phyloP scores from a whole-genome alignment of 768 basidiomycete species.

The Xerocomellus chrysenteron region DNA sequence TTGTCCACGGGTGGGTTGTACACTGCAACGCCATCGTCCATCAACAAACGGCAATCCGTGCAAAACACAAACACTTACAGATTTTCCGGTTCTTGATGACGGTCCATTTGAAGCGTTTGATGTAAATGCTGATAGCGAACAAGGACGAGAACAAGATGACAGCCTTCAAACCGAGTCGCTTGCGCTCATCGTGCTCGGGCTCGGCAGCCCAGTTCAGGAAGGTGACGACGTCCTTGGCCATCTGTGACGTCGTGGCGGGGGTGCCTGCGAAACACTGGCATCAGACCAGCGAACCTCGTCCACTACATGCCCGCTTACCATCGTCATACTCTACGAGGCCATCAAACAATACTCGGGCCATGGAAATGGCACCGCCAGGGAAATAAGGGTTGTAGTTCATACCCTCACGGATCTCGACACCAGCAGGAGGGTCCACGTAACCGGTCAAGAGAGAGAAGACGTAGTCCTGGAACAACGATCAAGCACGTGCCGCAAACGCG shows the following conservation, averaged over 20 bases:
- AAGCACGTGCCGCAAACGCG: not conserved
- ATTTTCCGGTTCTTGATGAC: constrained; percentile 93
- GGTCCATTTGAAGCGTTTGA: constrained; percentile 96
- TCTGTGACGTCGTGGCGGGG: constrained; percentile 94
- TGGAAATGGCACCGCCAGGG: constrained; percentile 97
- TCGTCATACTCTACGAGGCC: constrained; percentile 97
- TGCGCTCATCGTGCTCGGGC: constrained; percentile 96
- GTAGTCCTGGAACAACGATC: constrained; percentile 68
- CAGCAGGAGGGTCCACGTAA: constrained; percentile 94
- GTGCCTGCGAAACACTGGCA: constrained; percentile 56
- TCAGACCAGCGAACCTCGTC: constrained; percentile 3
- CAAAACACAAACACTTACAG: constrained; percentile 46
- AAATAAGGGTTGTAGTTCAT: constrained; percentile 99
- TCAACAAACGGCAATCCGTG: constrained; percentile 3
- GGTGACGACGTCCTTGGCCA: constrained; percentile 98
- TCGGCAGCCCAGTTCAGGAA: constrained; percentile 98
- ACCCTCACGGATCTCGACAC: constrained; percentile 91
- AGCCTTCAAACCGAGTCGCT: constrained; percentile 95
- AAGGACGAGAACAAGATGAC: constrained; percentile 89
- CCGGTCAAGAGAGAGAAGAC: constrained; percentile 96
- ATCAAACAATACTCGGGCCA: constrained; percentile 96
- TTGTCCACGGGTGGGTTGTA: constrained; percentile 40
- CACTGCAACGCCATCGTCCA: constrained; percentile 22
- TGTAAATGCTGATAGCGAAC: constrained; percentile 76
- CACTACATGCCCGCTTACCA: constrained; percentile 45